Evolutionary conservation across 2,329 filamentous ascomycete species (phyloP).

Genomic region (Blastomyces silverae): DNA sequence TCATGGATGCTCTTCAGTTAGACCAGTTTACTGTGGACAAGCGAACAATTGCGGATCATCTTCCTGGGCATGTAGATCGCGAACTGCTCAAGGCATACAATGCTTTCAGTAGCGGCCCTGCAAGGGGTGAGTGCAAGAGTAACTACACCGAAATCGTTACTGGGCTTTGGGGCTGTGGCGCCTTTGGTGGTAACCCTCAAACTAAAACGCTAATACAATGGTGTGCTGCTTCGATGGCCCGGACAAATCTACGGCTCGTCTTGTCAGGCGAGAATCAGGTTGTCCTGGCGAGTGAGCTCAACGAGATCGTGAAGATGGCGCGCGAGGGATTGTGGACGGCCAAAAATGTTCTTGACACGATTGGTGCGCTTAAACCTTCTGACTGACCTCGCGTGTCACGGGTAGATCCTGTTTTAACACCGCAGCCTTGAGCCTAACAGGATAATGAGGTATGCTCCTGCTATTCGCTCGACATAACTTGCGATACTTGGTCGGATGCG

Average conservation of each 20-base stretch:
- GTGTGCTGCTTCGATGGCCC: conserved; percentile 19
- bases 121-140: neutral
- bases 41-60: conserved; percentile 13
- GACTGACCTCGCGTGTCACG: conserved; percentile 7
- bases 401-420: neutral
- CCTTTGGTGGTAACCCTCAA: conserved; percentile 19
- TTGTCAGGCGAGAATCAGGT: conserved; percentile 13
- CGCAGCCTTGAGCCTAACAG: neutral
- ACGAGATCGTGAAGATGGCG: neutral
- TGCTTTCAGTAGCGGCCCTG: conserved; percentile 12
- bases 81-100: conserved; percentile 17
- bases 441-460: neutral
- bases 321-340: conserved; percentile 10
- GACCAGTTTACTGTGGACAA: conserved; percentile 12
- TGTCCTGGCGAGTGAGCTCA: conserved; percentile 13
- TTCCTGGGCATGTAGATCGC: conserved; percentile 17
- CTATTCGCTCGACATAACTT: neutral
- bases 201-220: conserved; percentile 19
- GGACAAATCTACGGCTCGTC: conserved; percentile 15
- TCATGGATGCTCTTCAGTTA: conserved; percentile 19
- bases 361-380: conserved; percentile 7
- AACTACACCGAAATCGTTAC: conserved; percentile 16
- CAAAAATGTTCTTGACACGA: conserved; percentile 13
- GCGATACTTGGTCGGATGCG: neutral
- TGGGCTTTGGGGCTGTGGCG: conserved; percentile 20